Percentiles rank a stretch among this genome's conserved stretches.
phyloP scores from a whole-genome alignment of 805 yeast genomes.

The Saturnispora galanensis region DNA sequence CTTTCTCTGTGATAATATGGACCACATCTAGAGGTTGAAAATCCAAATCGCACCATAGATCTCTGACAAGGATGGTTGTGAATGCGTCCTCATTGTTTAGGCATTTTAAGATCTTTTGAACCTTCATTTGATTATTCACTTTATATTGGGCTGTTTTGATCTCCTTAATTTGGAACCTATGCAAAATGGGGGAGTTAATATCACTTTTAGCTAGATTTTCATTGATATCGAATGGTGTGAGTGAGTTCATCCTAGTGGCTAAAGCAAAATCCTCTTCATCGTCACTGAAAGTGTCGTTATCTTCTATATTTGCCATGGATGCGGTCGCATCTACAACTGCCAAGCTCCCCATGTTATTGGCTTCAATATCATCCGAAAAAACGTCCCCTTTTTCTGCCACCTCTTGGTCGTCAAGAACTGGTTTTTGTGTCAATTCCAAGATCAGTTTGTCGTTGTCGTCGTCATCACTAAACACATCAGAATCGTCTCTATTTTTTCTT shows the following conservation, averaged over 20 bases:
- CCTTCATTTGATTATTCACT: slow-evolving; percentile 22
- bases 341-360: slow-evolving; percentile 13
- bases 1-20: slow-evolving; percentile 42
- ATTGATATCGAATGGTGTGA: slow-evolving; percentile 10
- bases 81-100: slow-evolving; percentile 26
- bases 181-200: slow-evolving; percentile 36
- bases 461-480: slow-evolving; percentile 7
- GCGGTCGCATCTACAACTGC: not conserved
- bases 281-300: slow-evolving; percentile 19
- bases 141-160: slow-evolving; percentile 27
- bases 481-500: not conserved
- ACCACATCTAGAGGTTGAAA: slow-evolving; percentile 45
- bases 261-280: slow-evolving; percentile 21
- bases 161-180: slow-evolving; percentile 35
- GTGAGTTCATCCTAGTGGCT: not conserved
- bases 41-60: slow-evolving; percentile 47
- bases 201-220: slow-evolving; percentile 32
- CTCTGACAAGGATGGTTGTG: slow-evolving; percentile 45
- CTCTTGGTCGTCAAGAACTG: not conserved
- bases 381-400: slow-evolving; percentile 9
- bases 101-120: slow-evolving; percentile 50
- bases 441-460: slow-evolving; percentile 1
- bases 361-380: slow-evolving; percentile 26
- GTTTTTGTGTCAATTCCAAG: slow-evolving; percentile 2
- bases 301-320: not conserved